phyloP scores from a whole-genome alignment of 306 rosid species.

The Vicia villosa region DNA sequence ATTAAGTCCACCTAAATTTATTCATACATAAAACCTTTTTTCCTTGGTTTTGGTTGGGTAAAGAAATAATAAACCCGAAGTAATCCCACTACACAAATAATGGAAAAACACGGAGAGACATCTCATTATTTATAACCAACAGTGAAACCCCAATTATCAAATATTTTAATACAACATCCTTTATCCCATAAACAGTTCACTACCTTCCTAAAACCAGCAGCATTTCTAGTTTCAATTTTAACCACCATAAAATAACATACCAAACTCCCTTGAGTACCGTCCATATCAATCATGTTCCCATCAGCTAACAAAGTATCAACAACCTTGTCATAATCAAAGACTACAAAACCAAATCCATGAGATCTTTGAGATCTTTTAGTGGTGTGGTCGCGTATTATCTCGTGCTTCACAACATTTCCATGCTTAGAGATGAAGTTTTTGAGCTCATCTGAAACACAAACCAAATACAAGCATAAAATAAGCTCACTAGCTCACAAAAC shows the following conservation, averaged over 20 bases:
- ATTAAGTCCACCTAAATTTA: slow-evolving; percentile 80
- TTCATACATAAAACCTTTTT: slow-evolving; percentile 38
- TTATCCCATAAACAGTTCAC: not conserved
- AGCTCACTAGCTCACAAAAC: not conserved
- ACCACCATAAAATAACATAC: slow-evolving; percentile 3
- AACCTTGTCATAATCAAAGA: slow-evolving; percentile 82
- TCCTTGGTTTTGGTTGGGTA: slow-evolving; percentile 45
- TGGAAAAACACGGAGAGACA: not conserved
- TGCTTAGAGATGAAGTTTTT: slow-evolving; percentile 67
- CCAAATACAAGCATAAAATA: not conserved
- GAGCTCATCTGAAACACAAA: slow-evolving; percentile 61
- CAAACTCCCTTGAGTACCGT: slow-evolving; percentile 88
- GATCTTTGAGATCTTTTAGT: slow-evolving; percentile 88
- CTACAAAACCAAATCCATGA: slow-evolving; percentile 90
- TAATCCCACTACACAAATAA: slow-evolving; percentile 38
- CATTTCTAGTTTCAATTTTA: not conserved
- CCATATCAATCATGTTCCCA: slow-evolving; percentile 97
- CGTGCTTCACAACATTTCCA: slow-evolving; percentile 84
- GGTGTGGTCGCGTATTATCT: slow-evolving; percentile 82
- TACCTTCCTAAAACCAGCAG: not conserved
- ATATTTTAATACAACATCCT: slow-evolving; percentile 1
- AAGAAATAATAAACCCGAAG: slow-evolving; percentile 49
- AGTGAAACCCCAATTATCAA: not conserved
- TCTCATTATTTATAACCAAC: slow-evolving; percentile 24
- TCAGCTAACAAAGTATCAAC: slow-evolving; percentile 79